A percentile compares a stretch with the other conserved stretches of the same genome.
Evolutionary conservation across 768 basidiomycete genomes (phyloP).

Genomic region (Mycena floridula): DNA sequence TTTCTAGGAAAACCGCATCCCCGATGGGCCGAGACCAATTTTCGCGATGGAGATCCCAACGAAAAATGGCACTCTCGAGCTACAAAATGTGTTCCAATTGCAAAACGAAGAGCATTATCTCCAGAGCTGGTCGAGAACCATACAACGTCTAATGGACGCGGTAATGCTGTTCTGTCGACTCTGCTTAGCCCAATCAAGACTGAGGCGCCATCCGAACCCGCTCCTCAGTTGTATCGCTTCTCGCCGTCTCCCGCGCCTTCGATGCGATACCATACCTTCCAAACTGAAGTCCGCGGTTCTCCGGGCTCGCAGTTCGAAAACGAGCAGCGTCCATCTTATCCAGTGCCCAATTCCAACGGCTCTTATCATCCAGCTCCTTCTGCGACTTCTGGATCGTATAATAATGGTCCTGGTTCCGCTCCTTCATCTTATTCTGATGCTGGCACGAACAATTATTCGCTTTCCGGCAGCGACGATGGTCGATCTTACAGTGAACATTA

Average conservation of each 20-base stretch:
- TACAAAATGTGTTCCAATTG: slow-evolving; percentile 52
- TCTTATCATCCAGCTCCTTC: slow-evolving; percentile 17
- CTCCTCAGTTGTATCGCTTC: slow-evolving; percentile 61
- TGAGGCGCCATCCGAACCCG: slow-evolving; percentile 47
- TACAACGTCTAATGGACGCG: slow-evolving; percentile 9
- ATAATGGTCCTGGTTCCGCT: slow-evolving; percentile 17
- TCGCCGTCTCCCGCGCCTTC: slow-evolving; percentile 54
- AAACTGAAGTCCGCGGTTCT: slow-evolving; percentile 36
- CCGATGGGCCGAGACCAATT: slow-evolving; percentile 76
- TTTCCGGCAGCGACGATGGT: slow-evolving; percentile 35
- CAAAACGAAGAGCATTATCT: slow-evolving; percentile 29
- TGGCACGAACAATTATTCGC: slow-evolving; percentile 23
- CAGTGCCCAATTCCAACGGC: slow-evolving; percentile 13
- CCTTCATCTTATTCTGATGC: slow-evolving; percentile 34
- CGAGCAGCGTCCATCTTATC: slow-evolving; percentile 26
- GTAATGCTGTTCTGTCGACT: slow-evolving; percentile 21
- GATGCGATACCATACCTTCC: slow-evolving; percentile 47
- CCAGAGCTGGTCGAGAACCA: slow-evolving; percentile 9
- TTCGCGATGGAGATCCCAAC: slow-evolving; percentile 73
- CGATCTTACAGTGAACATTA: slow-evolving; percentile 29
- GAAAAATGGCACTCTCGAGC: slow-evolving; percentile 87
- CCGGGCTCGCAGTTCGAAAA: slow-evolving; percentile 30
- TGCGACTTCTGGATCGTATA: slow-evolving; percentile 21
- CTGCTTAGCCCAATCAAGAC: slow-evolving; percentile 53
- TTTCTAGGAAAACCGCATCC: slow-evolving; percentile 76